A percentile compares a stretch with the other conserved stretches of the same genome.
Evolutionary conservation across 768 basidiomycete species (phyloP).

Genomic region (Astraeus odoratus): DNA sequence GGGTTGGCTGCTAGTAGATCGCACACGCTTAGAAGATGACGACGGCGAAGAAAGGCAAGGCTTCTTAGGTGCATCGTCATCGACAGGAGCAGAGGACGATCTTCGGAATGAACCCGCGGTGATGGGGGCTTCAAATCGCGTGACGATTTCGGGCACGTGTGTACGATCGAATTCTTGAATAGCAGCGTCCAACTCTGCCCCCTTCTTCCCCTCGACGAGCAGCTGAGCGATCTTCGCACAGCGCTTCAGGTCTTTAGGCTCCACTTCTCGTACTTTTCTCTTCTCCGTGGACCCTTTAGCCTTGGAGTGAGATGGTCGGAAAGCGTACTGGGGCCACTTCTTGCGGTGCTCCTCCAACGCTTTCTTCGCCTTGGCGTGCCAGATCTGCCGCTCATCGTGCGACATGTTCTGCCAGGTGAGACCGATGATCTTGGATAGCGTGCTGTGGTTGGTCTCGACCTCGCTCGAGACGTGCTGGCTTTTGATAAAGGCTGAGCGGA

Average conservation of each 20-base stretch:
- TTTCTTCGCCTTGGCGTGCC: slow-evolving; percentile 70
- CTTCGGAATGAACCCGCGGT: slow-evolving; percentile 66
- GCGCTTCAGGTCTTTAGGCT: slow-evolving; percentile 50
- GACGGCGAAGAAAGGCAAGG: slow-evolving; percentile 19
- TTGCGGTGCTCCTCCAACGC: slow-evolving; percentile 70
- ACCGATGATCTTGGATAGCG: slow-evolving; percentile 79
- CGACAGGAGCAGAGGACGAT: slow-evolving; percentile 55
- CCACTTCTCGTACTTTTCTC: slow-evolving; percentile 30
- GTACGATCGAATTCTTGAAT: slow-evolving; percentile 52
- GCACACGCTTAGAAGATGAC: slow-evolving; percentile 11
- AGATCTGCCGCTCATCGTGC: slow-evolving; percentile 66
- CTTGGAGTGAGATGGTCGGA: slow-evolving; percentile 50
- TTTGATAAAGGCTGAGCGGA: slow-evolving; percentile 79
- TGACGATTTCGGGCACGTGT: slow-evolving; percentile 54
- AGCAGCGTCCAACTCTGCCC: slow-evolving; percentile 52
- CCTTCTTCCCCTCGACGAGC: slow-evolving; percentile 60
- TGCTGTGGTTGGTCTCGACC: slow-evolving; percentile 78
- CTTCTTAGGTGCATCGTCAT: slow-evolving; percentile 32
- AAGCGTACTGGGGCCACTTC: slow-evolving; percentile 66
- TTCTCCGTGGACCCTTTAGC: slow-evolving; percentile 25
- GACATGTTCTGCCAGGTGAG: slow-evolving; percentile 77
- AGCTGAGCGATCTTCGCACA: slow-evolving; percentile 64
- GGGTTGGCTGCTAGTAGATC: slow-evolving; percentile 21
- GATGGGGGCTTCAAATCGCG: slow-evolving; percentile 67
- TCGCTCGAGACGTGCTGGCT: slow-evolving; percentile 67